phyloP scores from a whole-genome alignment of 2,329 filamentous ascomycete genomes.

The Colletotrichum euphorbiae region DNA sequence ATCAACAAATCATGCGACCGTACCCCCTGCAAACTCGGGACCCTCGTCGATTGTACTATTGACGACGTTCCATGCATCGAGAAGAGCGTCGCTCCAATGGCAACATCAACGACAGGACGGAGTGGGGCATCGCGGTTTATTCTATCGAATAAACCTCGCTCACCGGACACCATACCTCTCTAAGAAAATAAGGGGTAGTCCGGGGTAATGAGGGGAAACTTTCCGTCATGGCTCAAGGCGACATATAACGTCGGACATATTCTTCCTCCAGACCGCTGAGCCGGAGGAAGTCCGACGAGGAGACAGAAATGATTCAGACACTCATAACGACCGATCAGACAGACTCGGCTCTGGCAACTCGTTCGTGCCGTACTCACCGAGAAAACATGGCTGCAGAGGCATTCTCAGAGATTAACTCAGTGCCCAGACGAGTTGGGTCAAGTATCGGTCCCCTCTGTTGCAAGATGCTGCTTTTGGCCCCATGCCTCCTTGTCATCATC shows the following conservation, averaged over 20 bases:
- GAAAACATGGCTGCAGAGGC: rapidly evolving
- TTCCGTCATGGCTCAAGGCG: neutral
- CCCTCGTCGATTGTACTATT: no score
- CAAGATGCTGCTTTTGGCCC: rapidly evolving
- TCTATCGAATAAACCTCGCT: no score
- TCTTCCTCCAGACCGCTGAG: neutral
- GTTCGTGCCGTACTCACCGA: neutral
- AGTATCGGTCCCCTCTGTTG: neutral
- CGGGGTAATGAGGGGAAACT: conserved; percentile 4
- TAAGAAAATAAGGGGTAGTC: neutral
- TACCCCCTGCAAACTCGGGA: no score
- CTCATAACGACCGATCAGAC: neutral
- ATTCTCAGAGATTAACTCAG: rapidly evolving
- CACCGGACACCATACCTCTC: no score
- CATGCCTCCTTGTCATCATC: neutral
- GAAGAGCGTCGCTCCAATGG: no score
- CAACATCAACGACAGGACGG: no score
- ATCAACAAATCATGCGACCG: no score
- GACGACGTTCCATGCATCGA: no score
- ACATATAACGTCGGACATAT: neutral
- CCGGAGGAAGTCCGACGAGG: neutral
- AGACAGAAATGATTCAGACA: neutral
- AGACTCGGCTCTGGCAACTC: rapidly evolving
- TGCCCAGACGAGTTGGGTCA: neutral
- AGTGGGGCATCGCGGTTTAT: no score